These are phyloP conservation scores for Apiotrichum sp. DNA, from an alignment of 1,284 basidiomycete species.

Conservation along the genomic window DNA sequence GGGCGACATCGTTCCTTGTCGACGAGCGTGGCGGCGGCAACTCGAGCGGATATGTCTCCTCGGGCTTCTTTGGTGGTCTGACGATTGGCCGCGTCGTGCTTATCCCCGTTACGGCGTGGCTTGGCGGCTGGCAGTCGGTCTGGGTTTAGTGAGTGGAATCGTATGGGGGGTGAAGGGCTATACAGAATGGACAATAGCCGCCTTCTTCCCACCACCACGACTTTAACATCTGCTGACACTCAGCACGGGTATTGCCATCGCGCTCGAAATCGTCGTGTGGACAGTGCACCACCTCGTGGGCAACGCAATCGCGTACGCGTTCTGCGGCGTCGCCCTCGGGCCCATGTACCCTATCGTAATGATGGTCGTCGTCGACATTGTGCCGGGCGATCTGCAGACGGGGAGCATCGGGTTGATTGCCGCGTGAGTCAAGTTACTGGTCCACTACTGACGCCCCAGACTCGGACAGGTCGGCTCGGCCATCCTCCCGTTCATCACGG, in stretches of 20 bases:
- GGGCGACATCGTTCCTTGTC: conserved; percentile 41
- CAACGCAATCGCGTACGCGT: conserved; percentile 56
- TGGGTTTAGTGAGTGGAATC: conserved; percentile 33
- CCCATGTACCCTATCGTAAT: conserved; percentile 63
- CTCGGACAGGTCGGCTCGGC: conserved; percentile 63
- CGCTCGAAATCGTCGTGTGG: conserved; percentile 60
- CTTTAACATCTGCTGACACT: not conserved
- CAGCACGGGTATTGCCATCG: conserved; percentile 27
- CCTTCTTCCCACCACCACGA: not conserved
- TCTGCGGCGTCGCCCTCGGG: conserved; percentile 52
- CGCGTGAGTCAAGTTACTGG: not conserved
- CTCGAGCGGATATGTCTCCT: conserved; percentile 36
- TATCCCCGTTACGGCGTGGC: conserved; percentile 36
- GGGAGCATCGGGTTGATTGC: conserved; percentile 59
- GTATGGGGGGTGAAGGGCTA: not conserved
- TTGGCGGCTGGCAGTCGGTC: conserved; percentile 35
- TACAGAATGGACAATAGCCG: not conserved
- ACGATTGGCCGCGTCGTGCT: conserved; percentile 38
- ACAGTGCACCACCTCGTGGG: conserved; percentile 57
- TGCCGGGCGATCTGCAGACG: conserved; percentile 59
- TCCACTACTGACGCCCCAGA: conserved; percentile 29
- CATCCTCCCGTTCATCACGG: conserved; percentile 55
- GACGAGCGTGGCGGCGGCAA: conserved; percentile 34
- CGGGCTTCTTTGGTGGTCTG: conserved; percentile 42
- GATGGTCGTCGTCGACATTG: conserved; percentile 43